phyloP scores from a whole-genome alignment of 2,329 filamentous ascomycete species.

The Apiospora hydei region DNA sequence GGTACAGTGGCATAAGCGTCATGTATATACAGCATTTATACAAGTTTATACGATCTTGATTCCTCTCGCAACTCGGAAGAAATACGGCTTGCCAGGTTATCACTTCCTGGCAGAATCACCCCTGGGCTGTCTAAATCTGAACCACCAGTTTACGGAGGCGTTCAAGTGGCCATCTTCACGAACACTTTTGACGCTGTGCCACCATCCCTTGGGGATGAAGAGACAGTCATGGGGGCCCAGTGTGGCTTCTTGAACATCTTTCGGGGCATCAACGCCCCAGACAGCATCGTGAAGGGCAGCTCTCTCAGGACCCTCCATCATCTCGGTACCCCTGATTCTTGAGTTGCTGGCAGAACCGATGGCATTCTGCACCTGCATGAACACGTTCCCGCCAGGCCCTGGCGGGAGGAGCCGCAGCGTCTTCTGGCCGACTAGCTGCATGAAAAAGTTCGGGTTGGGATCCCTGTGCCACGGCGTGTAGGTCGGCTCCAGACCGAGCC shows the following conservation, averaged over 20 bases:
- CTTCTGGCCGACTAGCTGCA: slow-evolving; percentile 81
- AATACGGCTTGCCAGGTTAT: rapidly evolving
- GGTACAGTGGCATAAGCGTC: too few species aligned
- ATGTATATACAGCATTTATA: too few species aligned
- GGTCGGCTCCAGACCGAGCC: slow-evolving; percentile 86
- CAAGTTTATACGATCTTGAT: too few species aligned
- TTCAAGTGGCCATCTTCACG: slow-evolving; percentile 50
- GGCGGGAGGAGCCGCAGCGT: slow-evolving; percentile 75
- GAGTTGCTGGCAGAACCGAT: slow-evolving; percentile 50
- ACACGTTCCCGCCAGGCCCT: slow-evolving; percentile 67
- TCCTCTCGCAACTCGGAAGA: too few species aligned
- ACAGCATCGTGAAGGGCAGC: slow-evolving; percentile 70
- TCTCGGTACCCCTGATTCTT: slow-evolving; percentile 77
- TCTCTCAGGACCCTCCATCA: slow-evolving; percentile 86
- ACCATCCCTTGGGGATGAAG: slow-evolving; percentile 85
- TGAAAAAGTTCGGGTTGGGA: slow-evolving; percentile 92
- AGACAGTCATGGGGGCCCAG: slow-evolving; percentile 73
- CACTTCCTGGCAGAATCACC: not conserved
- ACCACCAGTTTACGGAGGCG: slow-evolving; percentile 78
- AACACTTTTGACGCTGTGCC: slow-evolving; percentile 80
- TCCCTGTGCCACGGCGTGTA: slow-evolving; percentile 92
- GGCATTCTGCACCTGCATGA: slow-evolving; percentile 56
- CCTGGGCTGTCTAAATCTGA: slow-evolving; percentile 55
- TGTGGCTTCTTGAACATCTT: slow-evolving; percentile 56
- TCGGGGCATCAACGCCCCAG: slow-evolving; percentile 61